Conservation (phyloP, 768 basidiomycete genomes). For the Trametes cingulata region DNA sequence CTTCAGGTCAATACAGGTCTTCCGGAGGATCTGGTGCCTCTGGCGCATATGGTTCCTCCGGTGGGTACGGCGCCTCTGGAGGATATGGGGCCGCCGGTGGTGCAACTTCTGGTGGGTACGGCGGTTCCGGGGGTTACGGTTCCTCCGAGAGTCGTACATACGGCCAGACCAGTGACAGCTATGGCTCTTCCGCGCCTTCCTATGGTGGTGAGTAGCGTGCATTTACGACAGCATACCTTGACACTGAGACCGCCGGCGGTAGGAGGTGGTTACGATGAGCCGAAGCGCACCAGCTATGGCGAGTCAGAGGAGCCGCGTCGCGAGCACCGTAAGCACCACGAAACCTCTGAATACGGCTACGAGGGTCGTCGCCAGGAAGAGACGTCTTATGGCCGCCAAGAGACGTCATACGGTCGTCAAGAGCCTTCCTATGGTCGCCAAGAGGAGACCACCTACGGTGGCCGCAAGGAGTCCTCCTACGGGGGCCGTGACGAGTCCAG, state of each 20-base stretch:
- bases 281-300: conserved; percentile 1
- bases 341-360: not conserved
- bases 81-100: not conserved
- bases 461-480: conserved; percentile 6
- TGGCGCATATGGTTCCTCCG: not conserved
- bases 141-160: conserved; percentile 1
- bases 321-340: conserved; percentile 2
- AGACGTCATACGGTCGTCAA: not conserved
- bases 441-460: not conserved
- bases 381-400: not conserved
- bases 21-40: conserved; percentile 13
- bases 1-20: conserved; percentile 1
- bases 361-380: conserved; percentile 6
- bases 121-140: conserved; percentile 3
- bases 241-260: not conserved
- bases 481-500: conserved; percentile 7
- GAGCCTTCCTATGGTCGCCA: not conserved
- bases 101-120: not conserved
- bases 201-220: conserved; percentile 3
- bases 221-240: no score
- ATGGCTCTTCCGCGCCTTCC: conserved; percentile 9
- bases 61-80: conserved; percentile 1
- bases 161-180: conserved; percentile 3
- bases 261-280: conserved; percentile 8
- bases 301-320: conserved; percentile 9